These are phyloP conservation scores for Pythium angustatum DNA, from an alignment of 352 stramenopile genomes.

Conservation along the genomic window DNA sequence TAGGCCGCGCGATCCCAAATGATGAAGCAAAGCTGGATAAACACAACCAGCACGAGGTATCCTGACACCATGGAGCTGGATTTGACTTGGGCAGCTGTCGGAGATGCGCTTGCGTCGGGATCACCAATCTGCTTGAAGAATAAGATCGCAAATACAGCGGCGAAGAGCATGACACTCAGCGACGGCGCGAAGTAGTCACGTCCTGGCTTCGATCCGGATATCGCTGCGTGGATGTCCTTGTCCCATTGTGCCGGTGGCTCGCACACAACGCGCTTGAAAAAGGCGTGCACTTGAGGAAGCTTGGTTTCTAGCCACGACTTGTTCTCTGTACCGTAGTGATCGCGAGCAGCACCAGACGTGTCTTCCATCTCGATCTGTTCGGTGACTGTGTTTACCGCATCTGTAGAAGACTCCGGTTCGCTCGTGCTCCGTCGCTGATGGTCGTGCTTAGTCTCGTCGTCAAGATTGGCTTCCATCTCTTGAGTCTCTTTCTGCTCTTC, in stretches of 20 bases:
- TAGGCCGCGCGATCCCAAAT: constrained; percentile 88
- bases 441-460: constrained; percentile 1
- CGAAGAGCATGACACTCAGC: constrained; percentile 63
- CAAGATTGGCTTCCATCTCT: constrained; percentile 2
- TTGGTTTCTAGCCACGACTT: constrained; percentile 59
- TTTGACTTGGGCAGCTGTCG: constrained; percentile 49
- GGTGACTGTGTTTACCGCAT: constrained; percentile 35
- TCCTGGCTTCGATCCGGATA: constrained; percentile 75
- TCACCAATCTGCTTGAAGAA: constrained; percentile 79
- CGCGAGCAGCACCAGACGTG: constrained; percentile 37
- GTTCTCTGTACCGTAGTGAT: constrained; percentile 35
- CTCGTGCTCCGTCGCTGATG: constrained; percentile 9
- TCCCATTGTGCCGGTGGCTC: constrained; percentile 76
- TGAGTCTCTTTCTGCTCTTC: constrained; percentile 17
- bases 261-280: constrained; percentile 69
- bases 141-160: constrained; percentile 68
- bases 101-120: constrained; percentile 39
- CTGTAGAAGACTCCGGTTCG: neutral
- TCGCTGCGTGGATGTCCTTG: constrained; percentile 83
- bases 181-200: constrained; percentile 75
- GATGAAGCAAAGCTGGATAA: constrained; percentile 78
- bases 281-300: constrained; percentile 45
- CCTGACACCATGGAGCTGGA: constrained; percentile 80
- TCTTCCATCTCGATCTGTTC: constrained; percentile 75
- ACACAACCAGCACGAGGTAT: constrained; percentile 83